A percentile compares a stretch with the other conserved stretches of the same genome.
Evolutionary conservation across 805 yeast species (phyloP).

Genomic region (Kazachstania kunashirensis): DNA sequence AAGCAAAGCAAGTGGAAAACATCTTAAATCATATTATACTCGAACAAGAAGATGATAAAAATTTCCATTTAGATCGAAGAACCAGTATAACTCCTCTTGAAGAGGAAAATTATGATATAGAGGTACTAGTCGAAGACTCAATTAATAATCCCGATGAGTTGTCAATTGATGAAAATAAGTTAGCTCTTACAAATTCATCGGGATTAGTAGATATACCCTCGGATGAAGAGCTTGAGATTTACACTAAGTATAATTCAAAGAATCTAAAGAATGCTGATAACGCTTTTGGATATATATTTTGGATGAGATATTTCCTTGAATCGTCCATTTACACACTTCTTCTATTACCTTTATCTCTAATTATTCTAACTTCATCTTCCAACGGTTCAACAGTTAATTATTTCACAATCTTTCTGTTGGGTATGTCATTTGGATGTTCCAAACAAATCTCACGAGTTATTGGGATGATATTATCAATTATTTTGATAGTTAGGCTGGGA

Average conservation of each 20-base stretch:
- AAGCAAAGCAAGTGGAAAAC: conserved; percentile 33
- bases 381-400: conserved; percentile 3
- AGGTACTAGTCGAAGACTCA: too few species aligned
- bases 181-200: neutral
- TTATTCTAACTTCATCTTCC: too few species aligned
- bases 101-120: neutral
- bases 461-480: neutral
- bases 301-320: too few species aligned
- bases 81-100: neutral
- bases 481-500: neutral
- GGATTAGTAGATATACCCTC: neutral
- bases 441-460: conserved; percentile 2
- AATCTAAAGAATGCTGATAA: too few species aligned
- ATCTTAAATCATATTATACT: conserved; percentile 17
- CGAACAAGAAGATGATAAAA: neutral
- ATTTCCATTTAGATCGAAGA: neutral
- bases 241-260: neutral
- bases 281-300: too few species aligned
- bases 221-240: neutral
- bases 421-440: conserved; percentile 7
- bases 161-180: neutral
- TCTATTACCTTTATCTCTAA: too few species aligned
- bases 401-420: conserved; percentile 9
- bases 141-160: too few species aligned
- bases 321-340: too few species aligned